Evolutionary conservation across 2,329 filamentous ascomycete species (phyloP).

Genomic region (Truncatella angustata): DNA sequence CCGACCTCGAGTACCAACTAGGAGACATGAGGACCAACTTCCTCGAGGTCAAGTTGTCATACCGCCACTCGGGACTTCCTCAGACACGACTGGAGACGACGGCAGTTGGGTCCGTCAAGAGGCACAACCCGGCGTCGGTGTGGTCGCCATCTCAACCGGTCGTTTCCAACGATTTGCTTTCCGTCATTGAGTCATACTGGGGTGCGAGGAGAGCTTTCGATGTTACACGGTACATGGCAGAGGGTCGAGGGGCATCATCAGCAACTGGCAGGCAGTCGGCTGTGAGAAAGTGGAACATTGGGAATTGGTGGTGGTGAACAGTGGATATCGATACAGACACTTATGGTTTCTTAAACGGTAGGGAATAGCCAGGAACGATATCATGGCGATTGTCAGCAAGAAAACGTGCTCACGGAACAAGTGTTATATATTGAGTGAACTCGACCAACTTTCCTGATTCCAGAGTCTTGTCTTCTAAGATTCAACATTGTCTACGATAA

Average conservation of each 20-base stretch:
- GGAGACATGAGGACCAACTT: constrained; percentile 48
- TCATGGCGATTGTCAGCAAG: no score
- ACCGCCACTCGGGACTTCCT: constrained; percentile 56
- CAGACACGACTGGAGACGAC: constrained; percentile 53
- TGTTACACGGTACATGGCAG: constrained; percentile 35
- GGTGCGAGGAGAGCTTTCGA: constrained; percentile 41
- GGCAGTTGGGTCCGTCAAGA: constrained; percentile 48
- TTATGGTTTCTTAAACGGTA: constrained; percentile 1
- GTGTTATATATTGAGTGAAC: not conserved
- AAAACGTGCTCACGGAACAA: no score
- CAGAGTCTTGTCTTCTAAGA: no score
- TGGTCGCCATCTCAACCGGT: constrained; percentile 47
- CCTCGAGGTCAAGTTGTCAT: constrained; percentile 50
- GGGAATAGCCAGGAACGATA: constrained; percentile 8
- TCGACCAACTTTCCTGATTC: no score
- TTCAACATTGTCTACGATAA: not conserved
- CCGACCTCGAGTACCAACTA: constrained; percentile 57
- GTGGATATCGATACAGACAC: not conserved
- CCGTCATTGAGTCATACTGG: constrained; percentile 49
- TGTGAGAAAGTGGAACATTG: constrained; percentile 22
- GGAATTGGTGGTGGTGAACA: constrained; percentile 24
- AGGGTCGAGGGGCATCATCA: constrained; percentile 10
- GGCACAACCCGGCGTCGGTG: constrained; percentile 44
- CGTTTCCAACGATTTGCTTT: constrained; percentile 37
- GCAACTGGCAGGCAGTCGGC: not conserved